Conservation (phyloP, 2,329 filamentous ascomycete genomes). For the Raffaelea albimanens region DNA sequence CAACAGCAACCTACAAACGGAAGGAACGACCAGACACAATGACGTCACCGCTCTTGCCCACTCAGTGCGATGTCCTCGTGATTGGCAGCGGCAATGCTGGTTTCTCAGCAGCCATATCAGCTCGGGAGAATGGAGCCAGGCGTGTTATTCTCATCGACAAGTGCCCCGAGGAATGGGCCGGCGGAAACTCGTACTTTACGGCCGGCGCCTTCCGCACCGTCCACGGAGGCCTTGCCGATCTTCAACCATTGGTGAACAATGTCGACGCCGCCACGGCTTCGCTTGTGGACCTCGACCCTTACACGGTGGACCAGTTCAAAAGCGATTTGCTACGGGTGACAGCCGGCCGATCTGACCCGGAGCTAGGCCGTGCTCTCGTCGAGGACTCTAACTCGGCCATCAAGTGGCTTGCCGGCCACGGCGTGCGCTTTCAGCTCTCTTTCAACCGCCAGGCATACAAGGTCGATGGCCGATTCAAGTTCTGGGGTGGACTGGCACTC, state of each 20-base stretch:
- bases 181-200: conserved; percentile 57
- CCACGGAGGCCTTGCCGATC: conserved; percentile 43
- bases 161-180: conserved; percentile 46
- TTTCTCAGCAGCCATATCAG: conserved; percentile 49
- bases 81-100: conserved; percentile 57
- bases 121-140: conserved; percentile 34
- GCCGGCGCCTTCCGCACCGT: conserved; percentile 53
- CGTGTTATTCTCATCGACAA: conserved; percentile 50
- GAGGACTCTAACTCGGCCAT: conserved; percentile 38
- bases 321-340: conserved; percentile 49
- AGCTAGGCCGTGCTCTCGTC: conserved; percentile 39
- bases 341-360: conserved; percentile 39
- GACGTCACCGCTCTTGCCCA: not conserved
- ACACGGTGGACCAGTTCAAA: conserved; percentile 43
- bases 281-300: conserved; percentile 48
- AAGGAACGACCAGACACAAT: no score
- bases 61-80: conserved; percentile 35
- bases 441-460: conserved; percentile 60
- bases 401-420: conserved; percentile 45
- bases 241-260: conserved; percentile 55
- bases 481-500: conserved; percentile 58
- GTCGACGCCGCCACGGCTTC: conserved; percentile 32
- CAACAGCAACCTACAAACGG: no score
- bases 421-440: conserved; percentile 47
- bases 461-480: conserved; percentile 49